Conservation (phyloP, 2,329 filamentous ascomycete genomes). For the Beauveria varroae region DNA sequence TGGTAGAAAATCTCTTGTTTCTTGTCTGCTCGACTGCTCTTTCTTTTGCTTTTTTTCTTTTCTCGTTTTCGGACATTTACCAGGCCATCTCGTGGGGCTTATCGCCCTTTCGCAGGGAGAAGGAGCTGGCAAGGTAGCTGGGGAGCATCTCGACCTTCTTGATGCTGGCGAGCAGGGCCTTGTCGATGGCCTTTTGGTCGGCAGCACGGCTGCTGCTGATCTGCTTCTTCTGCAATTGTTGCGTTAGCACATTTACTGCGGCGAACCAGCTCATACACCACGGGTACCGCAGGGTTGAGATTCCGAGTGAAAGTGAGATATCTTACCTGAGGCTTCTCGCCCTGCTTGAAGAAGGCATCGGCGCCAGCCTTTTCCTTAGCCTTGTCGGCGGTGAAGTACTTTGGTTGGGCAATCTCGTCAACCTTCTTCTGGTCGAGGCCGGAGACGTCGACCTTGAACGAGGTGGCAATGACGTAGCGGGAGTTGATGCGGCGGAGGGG, state of each 20-base stretch:
- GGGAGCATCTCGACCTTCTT: constrained; percentile 96
- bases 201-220: constrained; percentile 82
- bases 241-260: constrained; percentile 26
- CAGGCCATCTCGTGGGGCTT: constrained; percentile 99
- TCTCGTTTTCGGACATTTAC: constrained; percentile 49
- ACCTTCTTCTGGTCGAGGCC: constrained; percentile 90
- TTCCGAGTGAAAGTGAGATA: neutral
- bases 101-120: constrained; percentile 98
- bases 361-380: constrained; percentile 89
- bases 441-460: constrained; percentile 73
- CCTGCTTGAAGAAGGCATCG: constrained; percentile 99
- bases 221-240: constrained; percentile 78
- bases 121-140: constrained; percentile 90
- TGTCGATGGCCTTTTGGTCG: constrained; percentile 98
- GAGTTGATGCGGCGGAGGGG: constrained; percentile 91
- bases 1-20: constrained; percentile 3
- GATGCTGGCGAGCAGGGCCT: constrained; percentile 88
- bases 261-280: too few relatives aligned
- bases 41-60: constrained; percentile 18
- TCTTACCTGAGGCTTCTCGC: constrained; percentile 92
- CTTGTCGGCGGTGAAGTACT: constrained; percentile 98
- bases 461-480: constrained; percentile 89
- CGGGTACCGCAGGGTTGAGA: too few relatives aligned
- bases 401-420: constrained; percentile 63
- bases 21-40: constrained; percentile 18